Evolutionary conservation across 2,329 filamentous ascomycete genomes (phyloP), one percentile per base, ranked within the genome.

Genomic region (Colletotrichum liriopes): DNA sequence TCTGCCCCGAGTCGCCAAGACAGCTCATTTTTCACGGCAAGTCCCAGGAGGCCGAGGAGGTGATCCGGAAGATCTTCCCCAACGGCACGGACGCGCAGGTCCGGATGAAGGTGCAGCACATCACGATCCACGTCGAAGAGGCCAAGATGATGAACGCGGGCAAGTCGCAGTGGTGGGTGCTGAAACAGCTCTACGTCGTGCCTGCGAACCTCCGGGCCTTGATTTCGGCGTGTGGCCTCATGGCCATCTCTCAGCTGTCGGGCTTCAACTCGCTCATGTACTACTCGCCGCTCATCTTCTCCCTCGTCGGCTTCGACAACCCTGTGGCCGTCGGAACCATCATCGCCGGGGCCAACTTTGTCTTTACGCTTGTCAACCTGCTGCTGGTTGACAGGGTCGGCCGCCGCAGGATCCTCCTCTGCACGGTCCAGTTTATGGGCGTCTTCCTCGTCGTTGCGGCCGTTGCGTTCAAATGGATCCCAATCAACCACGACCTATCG

Each of bases 211-310:
- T 85, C 58, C 81, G 86, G 14, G 84, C 85, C 16, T 77, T 87
- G 18, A 76, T 86, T 49, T 78, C 81, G 52, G 86, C 84, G 3
- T 88, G 86, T 66, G 83, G 84, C n/a, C 76, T 87, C n/a, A 88
- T 88, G 85, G 86, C 84, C 23, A 84, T 87, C 52, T 84, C 81
- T 18, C 86, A 88, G 78, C 86, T 88, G 52, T 81, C 84, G 7
- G 86, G 86, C 0, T 87, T 89, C 77, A 89, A 88, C 72, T 86
- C 86, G 1, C 79, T 89, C 47, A 80, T 83, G 72, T 87, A 88
- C 77, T 88, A 88, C 77, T 85, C 84, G 0, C 85, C 85, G 0
- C 84, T 84, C 0, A 77, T 88, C 0, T 88, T 89, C 73, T 77
- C 80, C 1, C 82, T 88, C 4, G 85, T 87, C 35, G 85, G 86